These are phyloP conservation scores for Suillus occidentalis DNA, from an alignment of 768 basidiomycete species.

Conservation along the genomic window DNA sequence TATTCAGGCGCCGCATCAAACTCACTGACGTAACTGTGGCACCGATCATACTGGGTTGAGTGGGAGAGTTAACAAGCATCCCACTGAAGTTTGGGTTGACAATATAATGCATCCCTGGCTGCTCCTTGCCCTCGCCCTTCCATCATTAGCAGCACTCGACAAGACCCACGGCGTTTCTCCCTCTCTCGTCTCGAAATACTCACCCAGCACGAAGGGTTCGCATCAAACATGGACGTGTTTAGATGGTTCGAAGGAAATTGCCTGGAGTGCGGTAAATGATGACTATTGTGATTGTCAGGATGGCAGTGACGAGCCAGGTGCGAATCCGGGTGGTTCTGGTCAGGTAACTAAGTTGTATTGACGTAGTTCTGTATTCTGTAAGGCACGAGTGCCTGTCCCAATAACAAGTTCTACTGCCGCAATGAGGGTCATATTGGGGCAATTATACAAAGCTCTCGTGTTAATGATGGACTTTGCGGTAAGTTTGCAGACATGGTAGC, in stretches of 20 bases:
- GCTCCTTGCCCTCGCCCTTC: constrained; percentile 38
- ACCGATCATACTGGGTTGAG: constrained; percentile 4
- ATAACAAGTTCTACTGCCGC: constrained; percentile 75
- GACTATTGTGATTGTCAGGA: constrained; percentile 94
- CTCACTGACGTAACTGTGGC: constrained; percentile 24
- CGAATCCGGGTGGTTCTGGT: constrained; percentile 13
- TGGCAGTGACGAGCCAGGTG: constrained; percentile 95
- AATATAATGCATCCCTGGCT: constrained; percentile 57
- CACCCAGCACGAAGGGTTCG: constrained; percentile 43
- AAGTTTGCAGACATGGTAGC: constrained; percentile 26
- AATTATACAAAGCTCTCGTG: constrained; percentile 74
- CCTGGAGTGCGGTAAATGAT: constrained; percentile 84
- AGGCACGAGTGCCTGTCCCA: constrained; percentile 87
- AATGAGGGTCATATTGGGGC: constrained; percentile 89
- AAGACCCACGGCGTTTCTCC: constrained; percentile 63
- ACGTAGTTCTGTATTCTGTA: constrained; percentile 10
- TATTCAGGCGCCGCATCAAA: constrained; percentile 23
- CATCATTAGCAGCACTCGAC: constrained; percentile 41
- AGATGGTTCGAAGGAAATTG: constrained; percentile 75
- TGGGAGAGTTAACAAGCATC: background rate
- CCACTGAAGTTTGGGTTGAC: background rate
- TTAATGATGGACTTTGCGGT: constrained; percentile 95
- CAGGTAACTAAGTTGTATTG: constrained; percentile 11
- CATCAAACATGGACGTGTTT: constrained; percentile 68
- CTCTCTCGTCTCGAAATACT: constrained; percentile 54